Evolutionary conservation across 2,329 filamentous ascomycete species (phyloP).

Genomic region (Aureobasidium vineae): DNA sequence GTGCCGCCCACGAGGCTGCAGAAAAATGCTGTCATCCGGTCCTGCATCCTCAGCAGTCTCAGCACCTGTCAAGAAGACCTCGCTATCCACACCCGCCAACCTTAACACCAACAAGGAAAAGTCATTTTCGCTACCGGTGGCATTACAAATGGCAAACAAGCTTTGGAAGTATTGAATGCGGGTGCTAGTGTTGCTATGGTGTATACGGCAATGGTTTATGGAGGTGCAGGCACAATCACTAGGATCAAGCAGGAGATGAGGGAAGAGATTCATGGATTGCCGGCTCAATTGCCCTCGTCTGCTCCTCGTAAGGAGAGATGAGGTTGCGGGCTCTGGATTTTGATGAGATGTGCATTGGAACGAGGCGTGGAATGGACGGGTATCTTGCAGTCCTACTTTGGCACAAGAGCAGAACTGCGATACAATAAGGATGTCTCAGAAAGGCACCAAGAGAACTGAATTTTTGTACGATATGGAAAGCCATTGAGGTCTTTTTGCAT

Average conservation of each 20-base stretch:
- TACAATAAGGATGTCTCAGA: too few species aligned
- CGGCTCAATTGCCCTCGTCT: background rate
- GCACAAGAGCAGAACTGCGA: too few species aligned
- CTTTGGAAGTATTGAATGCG: conserved; percentile 75
- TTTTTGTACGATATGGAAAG: too few species aligned
- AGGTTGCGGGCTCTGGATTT: background rate
- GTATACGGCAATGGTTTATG: conserved; percentile 74
- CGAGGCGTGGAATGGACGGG: too few species aligned
- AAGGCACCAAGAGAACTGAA: too few species aligned
- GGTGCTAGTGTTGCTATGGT: conserved; percentile 85
- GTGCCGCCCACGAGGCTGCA: background rate
- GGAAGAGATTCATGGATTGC: conserved; percentile 38
- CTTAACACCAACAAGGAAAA: conserved; percentile 48
- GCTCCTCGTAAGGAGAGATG: background rate
- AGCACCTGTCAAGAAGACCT: background rate
- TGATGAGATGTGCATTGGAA: too few species aligned
- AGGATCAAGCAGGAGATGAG: conserved; percentile 53
- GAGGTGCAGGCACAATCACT: conserved; percentile 60
- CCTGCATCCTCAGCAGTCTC: background rate
- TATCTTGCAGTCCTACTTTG: too few species aligned
- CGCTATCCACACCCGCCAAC: conserved; percentile 19
- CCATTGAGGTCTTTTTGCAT: too few species aligned
- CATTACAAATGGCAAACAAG: conserved; percentile 84
- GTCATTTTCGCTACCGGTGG: conserved; percentile 92
- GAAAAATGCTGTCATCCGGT: background rate